A percentile compares a stretch with the other conserved stretches of the same genome.
These are phyloP conservation scores for Malus hybrid DNA, from an alignment of 331 rosid genomes.

Conservation along the genomic window DNA sequence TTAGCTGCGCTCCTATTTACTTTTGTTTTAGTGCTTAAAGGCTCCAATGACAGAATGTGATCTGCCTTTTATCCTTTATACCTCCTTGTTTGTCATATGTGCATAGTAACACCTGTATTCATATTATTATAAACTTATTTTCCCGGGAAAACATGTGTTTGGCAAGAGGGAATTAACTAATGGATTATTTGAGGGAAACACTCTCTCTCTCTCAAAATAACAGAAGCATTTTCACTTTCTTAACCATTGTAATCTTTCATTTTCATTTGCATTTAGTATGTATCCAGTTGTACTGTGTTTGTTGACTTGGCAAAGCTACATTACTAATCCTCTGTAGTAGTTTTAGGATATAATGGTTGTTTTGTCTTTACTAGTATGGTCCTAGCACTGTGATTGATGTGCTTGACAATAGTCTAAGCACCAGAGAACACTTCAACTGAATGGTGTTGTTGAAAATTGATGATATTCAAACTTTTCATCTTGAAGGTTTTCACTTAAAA, in stretches of 20 bases:
- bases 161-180: neutral
- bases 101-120: neutral
- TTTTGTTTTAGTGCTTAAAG: neutral
- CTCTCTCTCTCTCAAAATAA: neutral
- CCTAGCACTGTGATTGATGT: neutral
- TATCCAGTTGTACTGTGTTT: neutral
- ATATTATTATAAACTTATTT: too few species aligned
- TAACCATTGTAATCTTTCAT: neutral
- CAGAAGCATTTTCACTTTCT: neutral
- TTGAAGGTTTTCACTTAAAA: neutral
- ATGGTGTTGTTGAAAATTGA: neutral
- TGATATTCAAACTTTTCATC: neutral
- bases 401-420: neutral
- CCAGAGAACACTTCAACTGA: neutral
- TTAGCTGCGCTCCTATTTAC: conserved; percentile 16
- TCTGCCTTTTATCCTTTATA: neutral
- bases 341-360: neutral
- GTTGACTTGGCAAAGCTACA: too few species aligned
- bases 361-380: neutral
- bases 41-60: neutral
- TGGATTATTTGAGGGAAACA: neutral
- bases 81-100: neutral
- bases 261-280: neutral
- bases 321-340: too few species aligned
- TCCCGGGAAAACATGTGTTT: neutral